These are phyloP conservation scores for Cercophora samala DNA, from an alignment of 495 filamentous ascomycete genomes.

Conservation along the genomic window DNA sequence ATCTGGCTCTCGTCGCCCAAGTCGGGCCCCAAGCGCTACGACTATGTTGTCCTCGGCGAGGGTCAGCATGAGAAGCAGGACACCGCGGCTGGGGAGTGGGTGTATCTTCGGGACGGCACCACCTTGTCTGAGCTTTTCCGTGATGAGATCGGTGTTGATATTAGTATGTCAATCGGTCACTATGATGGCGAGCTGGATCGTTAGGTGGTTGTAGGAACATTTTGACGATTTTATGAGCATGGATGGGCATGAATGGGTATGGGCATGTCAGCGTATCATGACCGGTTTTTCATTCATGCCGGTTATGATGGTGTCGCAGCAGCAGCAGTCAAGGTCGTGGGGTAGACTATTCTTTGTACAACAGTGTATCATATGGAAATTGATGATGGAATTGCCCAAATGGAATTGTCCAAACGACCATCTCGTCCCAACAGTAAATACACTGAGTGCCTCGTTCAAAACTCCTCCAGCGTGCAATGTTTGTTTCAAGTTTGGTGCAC, in stretches of 20 bases:
- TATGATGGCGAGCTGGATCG: background rate
- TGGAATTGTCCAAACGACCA: background rate
- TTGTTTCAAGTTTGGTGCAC: no score
- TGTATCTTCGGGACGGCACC: conserved; percentile 77
- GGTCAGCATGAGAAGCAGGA: conserved; percentile 72
- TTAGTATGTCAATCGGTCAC: conserved; percentile 25
- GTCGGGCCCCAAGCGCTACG: conserved; percentile 89
- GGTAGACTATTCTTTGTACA: background rate
- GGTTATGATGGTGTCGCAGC: background rate
- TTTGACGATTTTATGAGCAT: background rate
- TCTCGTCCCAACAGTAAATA: no score
- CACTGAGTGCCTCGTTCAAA: no score
- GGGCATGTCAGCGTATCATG: background rate
- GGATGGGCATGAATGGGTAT: background rate
- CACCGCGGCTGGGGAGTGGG: conserved; percentile 67
- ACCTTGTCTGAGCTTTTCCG: conserved; percentile 68
- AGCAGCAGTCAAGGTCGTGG: background rate
- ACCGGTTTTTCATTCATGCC: background rate
- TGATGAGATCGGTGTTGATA: conserved; percentile 61
- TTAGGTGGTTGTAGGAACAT: background rate
- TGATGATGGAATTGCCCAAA: background rate
- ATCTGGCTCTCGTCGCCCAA: conserved; percentile 94
- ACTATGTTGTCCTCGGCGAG: conserved; percentile 73
- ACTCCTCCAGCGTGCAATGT: no score
- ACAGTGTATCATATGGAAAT: background rate